These are phyloP conservation scores for Oryza meridionalis DNA, from an alignment of 176 grass and related monocot species.

Conservation along the genomic window DNA sequence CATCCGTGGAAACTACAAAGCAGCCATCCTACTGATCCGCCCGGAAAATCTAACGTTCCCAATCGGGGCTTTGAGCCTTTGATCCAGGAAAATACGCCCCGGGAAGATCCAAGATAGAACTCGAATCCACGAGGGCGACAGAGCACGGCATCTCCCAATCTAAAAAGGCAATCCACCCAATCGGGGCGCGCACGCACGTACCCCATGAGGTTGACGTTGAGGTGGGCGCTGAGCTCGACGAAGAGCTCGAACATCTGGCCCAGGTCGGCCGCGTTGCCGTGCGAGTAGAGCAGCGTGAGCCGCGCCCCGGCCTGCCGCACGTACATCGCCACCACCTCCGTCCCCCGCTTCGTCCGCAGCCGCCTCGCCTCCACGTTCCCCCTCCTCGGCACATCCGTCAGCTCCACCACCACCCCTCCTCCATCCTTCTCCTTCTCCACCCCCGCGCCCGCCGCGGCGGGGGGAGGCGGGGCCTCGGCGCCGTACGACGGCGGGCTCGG, in stretches of 20 bases:
- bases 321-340: slow-evolving; percentile 80
- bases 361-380: slow-evolving; percentile 81
- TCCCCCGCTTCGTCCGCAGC: slow-evolving; percentile 75
- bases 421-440: background rate
- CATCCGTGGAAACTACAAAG: background rate
- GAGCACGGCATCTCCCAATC: background rate
- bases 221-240: slow-evolving; percentile 87
- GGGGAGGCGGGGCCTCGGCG: slow-evolving; percentile 21
- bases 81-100: slow-evolving; percentile 25
- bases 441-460: background rate
- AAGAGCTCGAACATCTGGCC: slow-evolving; percentile 98
- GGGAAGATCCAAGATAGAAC: slow-evolving; percentile 24
- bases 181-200: slow-evolving; percentile 28
- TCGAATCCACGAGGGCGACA: background rate
- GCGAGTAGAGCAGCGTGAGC: slow-evolving; percentile 94
- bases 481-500: slow-evolving; percentile 78
- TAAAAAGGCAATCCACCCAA: slow-evolving; percentile 6
- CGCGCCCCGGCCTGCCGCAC: slow-evolving; percentile 69
- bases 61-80: background rate
- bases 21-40: slow-evolving; percentile 34
- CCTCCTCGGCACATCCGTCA: slow-evolving; percentile 63
- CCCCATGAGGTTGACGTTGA: slow-evolving; percentile 97
- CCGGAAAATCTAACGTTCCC: background rate
- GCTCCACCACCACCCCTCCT: slow-evolving; percentile 37
- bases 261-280: slow-evolving; percentile 96